Base-by-base conservation (phyloP, 495 filamentous ascomycete genomes). In the Annulohypoxylon maeteangense region DNA sequence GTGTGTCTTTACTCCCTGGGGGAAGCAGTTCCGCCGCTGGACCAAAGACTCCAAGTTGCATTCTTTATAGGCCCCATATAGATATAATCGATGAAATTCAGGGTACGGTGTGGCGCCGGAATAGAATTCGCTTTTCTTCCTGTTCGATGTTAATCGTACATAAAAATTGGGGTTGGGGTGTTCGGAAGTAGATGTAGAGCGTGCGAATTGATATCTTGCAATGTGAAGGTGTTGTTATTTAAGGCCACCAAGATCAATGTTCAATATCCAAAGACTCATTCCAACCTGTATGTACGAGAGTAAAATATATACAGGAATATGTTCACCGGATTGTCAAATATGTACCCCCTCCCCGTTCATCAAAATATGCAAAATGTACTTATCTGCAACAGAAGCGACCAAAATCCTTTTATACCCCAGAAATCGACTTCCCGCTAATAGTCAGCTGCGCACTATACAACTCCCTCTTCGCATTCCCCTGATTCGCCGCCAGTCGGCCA, bases 11-110 rank as follows among this genome's bases (percentile, higher is more conserved):
- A 61, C 72, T 7, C 53, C 60, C 7, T 78, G n/a, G 7, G 76
- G 76, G 8, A 78, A 78, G 64, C 45, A 60, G 8, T 73, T 76
- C 62, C 65, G 76, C 7, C 62, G 69, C 7, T 71, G 57, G 71
- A 76, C 74, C 2, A 70, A 71, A 50, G 66, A 74, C 20, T 78
- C 76, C 1, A 71, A 71, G 27, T 25, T 78, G 29, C 76, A 78
- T 31, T 51, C 48, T 14, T 20, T 77, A 34, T 77, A 45, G 29
- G 25, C 1, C 2, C 1, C 36, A 16, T 40, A 29, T 29, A 29
- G 27, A 18, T 51, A 51, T 10, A 27, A 11, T 27, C 20, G 20
- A 48, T 48, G 20, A 20, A 48, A 20, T 48, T 48, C n/a, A 40
- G n/a, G n/a, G n/a, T n/a, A n/a, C n/a, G n/a, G n/a, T n/a, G n/a